These are phyloP conservation scores for Clitopilus hobsonii DNA, from an alignment of 768 basidiomycete species.

Conservation along the genomic window DNA sequence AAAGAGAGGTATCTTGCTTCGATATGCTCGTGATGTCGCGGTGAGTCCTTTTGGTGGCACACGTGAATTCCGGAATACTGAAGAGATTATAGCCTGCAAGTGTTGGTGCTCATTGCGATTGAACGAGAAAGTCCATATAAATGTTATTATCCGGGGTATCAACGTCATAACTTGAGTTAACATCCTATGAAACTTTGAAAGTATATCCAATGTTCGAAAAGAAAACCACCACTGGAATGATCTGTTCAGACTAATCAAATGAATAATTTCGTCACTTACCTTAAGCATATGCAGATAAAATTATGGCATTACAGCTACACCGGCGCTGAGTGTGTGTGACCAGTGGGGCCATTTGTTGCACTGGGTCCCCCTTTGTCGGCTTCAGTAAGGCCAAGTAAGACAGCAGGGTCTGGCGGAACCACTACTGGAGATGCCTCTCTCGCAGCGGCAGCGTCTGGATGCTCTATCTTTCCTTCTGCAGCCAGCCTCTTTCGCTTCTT, in stretches of 20 bases:
- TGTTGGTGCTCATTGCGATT: conserved; percentile 81
- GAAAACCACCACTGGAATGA: no score
- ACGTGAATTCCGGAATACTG: neutral
- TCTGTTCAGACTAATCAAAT: no score
- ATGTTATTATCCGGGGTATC: neutral
- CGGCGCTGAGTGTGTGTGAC: no score
- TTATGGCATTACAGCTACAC: no score
- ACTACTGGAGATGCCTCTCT: conserved; percentile 34
- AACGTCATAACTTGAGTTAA: neutral
- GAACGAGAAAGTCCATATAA: conserved; percentile 10
- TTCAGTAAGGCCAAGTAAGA: conserved; percentile 47
- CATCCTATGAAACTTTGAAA: neutral
- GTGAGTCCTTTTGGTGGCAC: conserved; percentile 46
- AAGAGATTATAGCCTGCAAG: conserved; percentile 59
- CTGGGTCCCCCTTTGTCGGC: no score
- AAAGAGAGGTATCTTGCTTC: conserved; percentile 67
- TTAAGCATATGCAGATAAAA: no score
- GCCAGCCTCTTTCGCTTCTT: conserved; percentile 39
- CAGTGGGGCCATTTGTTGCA: no score
- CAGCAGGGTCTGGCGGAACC: conserved; percentile 65
- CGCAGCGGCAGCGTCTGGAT: conserved; percentile 14
- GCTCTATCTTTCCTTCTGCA: conserved; percentile 38
- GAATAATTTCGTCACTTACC: no score
- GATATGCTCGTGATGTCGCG: conserved; percentile 84
- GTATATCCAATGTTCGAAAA: no score